These are phyloP conservation scores for Telfairia occidentalis DNA, from an alignment of 331 rosid genomes.

Conservation along the genomic window DNA sequence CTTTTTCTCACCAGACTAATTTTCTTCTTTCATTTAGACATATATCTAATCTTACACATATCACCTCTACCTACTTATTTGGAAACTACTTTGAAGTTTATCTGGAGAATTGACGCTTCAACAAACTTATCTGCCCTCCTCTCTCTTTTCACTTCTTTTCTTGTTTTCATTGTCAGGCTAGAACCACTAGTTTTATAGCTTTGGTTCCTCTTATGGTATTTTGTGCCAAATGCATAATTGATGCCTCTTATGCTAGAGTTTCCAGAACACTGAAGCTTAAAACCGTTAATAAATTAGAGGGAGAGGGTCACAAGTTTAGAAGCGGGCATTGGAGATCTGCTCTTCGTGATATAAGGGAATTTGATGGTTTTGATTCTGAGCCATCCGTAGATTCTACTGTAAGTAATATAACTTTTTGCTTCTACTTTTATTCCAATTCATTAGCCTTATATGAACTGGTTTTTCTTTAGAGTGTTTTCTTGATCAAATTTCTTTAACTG, in stretches of 20 bases:
- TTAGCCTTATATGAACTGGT: neutral
- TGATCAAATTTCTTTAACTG: neutral
- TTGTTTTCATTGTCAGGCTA: slow-evolving; percentile 12
- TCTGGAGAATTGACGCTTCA: neutral
- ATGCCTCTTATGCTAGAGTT: slow-evolving; percentile 15
- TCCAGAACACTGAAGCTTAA: neutral
- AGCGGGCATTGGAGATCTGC: slow-evolving; percentile 18
- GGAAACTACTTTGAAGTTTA: neutral
- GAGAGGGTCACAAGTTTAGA: neutral
- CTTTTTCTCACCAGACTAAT: neutral
- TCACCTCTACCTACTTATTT: neutral
- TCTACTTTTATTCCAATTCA: neutral
- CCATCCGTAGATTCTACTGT: slow-evolving; percentile 1
- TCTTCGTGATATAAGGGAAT: slow-evolving; percentile 15
- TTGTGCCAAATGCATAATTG: slow-evolving; percentile 16
- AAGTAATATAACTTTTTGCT: neutral
- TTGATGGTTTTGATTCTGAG: slow-evolving; percentile 5
- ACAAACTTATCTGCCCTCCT: neutral
- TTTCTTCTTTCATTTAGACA: neutral
- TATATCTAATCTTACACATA: neutral
- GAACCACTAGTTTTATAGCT: slow-evolving; percentile 18
- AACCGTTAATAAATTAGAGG: neutral
- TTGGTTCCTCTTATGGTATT: slow-evolving; percentile 18
- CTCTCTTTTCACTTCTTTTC: neutral
- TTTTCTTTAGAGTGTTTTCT: neutral